Conservation (phyloP, 345 rosid genomes). For the sweet orange (Citrus sinensis) region DNA sequence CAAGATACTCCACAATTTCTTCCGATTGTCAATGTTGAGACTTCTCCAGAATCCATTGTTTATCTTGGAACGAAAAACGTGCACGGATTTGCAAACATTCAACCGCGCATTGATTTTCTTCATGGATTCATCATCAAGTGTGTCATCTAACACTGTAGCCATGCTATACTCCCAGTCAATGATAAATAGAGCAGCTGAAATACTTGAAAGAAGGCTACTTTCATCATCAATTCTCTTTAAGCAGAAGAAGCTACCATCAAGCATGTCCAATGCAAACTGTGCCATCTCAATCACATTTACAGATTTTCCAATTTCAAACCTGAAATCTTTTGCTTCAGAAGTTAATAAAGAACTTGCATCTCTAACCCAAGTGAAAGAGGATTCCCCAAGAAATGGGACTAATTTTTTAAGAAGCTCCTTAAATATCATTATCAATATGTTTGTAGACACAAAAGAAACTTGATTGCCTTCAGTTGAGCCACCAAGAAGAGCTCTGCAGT, state of each 20-base stretch:
- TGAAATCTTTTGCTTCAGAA: slow-evolving; percentile 25
- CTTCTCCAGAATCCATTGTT: slow-evolving; percentile 50
- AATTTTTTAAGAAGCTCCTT: slow-evolving; percentile 50
- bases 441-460: slow-evolving; percentile 54
- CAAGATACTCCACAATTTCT: slow-evolving; percentile 49
- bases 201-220: slow-evolving; percentile 44
- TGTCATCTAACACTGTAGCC: slow-evolving; percentile 28
- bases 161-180: slow-evolving; percentile 68
- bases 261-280: slow-evolving; percentile 61
- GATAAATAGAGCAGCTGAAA: slow-evolving; percentile 56
- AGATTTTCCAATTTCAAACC: slow-evolving; percentile 27
- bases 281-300: slow-evolving; percentile 36
- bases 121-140: slow-evolving; percentile 31
- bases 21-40: slow-evolving; percentile 37
- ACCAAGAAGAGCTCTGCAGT: slow-evolving; percentile 77
- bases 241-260: slow-evolving; percentile 61
- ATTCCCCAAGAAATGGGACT: slow-evolving; percentile 47
- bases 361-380: slow-evolving; percentile 58
- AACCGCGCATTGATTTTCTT: slow-evolving; percentile 34
- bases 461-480: slow-evolving; percentile 50
- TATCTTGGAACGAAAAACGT: slow-evolving; percentile 40
- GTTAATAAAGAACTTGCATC: slow-evolving; percentile 44
- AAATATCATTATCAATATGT: slow-evolving; percentile 45
- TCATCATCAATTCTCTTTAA: slow-evolving; percentile 53
- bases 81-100: slow-evolving; percentile 39